Evolutionary conservation across 495 filamentous ascomycete genomes (phyloP).

Genomic region (Tuber magnatum): DNA sequence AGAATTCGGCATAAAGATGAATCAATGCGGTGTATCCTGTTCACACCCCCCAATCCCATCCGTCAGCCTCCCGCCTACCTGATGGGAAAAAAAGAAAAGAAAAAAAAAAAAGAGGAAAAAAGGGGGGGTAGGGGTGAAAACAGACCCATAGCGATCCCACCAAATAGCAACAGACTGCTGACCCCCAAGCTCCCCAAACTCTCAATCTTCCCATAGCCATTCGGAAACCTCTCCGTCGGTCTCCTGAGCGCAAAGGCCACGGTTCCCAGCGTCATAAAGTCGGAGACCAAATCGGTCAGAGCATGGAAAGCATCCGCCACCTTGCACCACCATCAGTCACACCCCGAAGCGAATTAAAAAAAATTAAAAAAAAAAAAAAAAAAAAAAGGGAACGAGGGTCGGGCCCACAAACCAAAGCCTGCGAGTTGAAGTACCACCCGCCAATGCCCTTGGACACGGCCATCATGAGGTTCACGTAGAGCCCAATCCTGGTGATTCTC

Average conservation of each 20-base stretch:
- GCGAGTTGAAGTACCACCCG: slow-evolving; percentile 88
- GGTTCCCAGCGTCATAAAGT: slow-evolving; percentile 85
- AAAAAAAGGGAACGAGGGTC: too few relatives aligned
- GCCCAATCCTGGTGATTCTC: slow-evolving; percentile 84
- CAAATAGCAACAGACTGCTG: slow-evolving; percentile 75
- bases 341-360: neutral
- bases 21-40: slow-evolving; percentile 37
- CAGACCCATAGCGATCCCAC: slow-evolving; percentile 71
- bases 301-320: slow-evolving; percentile 87
- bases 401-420: slow-evolving; percentile 59
- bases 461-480: slow-evolving; percentile 89
- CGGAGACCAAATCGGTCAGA: slow-evolving; percentile 86
- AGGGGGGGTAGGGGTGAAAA: slow-evolving; percentile 10
- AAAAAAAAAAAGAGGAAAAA: slow-evolving; percentile 2
- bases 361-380: too few relatives aligned
- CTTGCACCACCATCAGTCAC: slow-evolving; percentile 12
- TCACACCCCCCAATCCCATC: neutral
- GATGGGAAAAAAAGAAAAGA: neutral
- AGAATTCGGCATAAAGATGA: slow-evolving; percentile 66
- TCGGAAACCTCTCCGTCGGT: slow-evolving; percentile 72
- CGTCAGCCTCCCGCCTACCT: neutral
- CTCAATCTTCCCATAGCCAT: slow-evolving; percentile 95
- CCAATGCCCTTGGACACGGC: slow-evolving; percentile 85
- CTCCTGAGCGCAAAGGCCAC: slow-evolving; percentile 83
- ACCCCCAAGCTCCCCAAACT: slow-evolving; percentile 89